A percentile compares a stretch with the other conserved stretches of the same genome.
phyloP scores from a whole-genome alignment of 2,329 filamentous ascomycete species.

The Sarocladiaceae sp. region DNA sequence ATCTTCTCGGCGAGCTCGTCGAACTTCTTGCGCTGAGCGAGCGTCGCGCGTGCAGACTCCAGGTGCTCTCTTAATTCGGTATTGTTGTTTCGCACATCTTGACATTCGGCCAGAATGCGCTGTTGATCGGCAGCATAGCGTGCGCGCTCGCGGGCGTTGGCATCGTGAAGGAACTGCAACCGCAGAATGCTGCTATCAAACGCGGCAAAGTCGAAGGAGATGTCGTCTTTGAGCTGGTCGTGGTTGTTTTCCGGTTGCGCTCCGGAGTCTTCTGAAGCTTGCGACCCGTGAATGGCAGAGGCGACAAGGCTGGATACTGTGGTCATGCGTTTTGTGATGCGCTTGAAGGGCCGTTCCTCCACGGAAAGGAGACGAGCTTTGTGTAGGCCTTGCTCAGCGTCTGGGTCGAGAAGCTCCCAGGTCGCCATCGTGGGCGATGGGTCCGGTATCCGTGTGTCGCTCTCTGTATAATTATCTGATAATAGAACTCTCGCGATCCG shows the following conservation, averaged over 20 bases:
- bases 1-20: slow-evolving; percentile 87
- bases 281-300: slow-evolving; percentile 15
- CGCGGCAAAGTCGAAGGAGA: slow-evolving; percentile 81
- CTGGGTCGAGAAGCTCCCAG: slow-evolving; percentile 68
- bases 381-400: slow-evolving; percentile 80
- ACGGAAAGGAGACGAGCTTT: slow-evolving; percentile 82
- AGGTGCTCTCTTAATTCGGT: slow-evolving; percentile 68
- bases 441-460: too few relatives aligned
- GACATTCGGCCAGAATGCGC: slow-evolving; percentile 73
- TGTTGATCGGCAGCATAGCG: slow-evolving; percentile 79
- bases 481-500: too few relatives aligned
- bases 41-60: slow-evolving; percentile 68
- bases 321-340: slow-evolving; percentile 77
- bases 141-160: slow-evolving; percentile 77
- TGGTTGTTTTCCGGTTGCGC: slow-evolving; percentile 40
- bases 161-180: slow-evolving; percentile 79
- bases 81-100: slow-evolving; percentile 73
- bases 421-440: slow-evolving; percentile 31
- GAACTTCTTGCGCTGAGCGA: slow-evolving; percentile 77
- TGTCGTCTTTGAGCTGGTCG: slow-evolving; percentile 73
- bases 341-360: slow-evolving; percentile 89
- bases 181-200: slow-evolving; percentile 84
- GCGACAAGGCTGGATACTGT: slow-evolving; percentile 60
- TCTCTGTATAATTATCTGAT: too few relatives aligned
- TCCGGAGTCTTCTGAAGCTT: slow-evolving; percentile 25